These are phyloP conservation scores for Lyophyllum shimeji DNA, from an alignment of 768 basidiomycete species.

Conservation along the genomic window DNA sequence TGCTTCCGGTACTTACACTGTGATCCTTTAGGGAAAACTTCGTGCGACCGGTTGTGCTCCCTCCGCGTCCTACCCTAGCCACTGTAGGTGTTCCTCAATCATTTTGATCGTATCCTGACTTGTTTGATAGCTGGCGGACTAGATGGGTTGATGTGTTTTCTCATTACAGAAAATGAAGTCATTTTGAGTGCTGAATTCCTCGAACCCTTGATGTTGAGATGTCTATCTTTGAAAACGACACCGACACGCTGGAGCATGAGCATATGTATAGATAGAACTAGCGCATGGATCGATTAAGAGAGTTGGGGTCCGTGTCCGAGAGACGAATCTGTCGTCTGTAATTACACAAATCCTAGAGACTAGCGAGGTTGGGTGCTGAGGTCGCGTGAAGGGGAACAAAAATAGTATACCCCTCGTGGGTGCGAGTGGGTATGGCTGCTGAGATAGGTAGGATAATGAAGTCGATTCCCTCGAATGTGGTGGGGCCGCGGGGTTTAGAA, in stretches of 20 bases:
- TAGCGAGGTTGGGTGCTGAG: constrained; percentile 1
- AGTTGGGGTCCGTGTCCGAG: constrained; percentile 7
- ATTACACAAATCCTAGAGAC: constrained; percentile 15
- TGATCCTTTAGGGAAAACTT: constrained; percentile 55
- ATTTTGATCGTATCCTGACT: constrained; percentile 6
- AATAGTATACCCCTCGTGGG: constrained; percentile 22
- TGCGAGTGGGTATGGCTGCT: constrained; percentile 14
- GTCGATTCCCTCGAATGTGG: constrained; percentile 15
- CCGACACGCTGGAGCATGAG: constrained; percentile 2
- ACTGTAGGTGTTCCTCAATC: constrained; percentile 27
- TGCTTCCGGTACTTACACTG: constrained; percentile 13
- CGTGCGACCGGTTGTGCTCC: constrained; percentile 66
- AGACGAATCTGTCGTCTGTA: constrained; percentile 15
- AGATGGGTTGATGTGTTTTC: constrained; percentile 6
- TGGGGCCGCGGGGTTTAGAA: constrained; percentile 48
- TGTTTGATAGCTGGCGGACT: constrained; percentile 22
- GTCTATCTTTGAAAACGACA: background rate
- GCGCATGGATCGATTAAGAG: constrained; percentile 11
- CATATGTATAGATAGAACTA: constrained; percentile 11
- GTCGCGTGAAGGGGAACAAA: constrained; percentile 10
- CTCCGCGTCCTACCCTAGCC: constrained; percentile 42
- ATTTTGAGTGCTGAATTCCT: background rate
- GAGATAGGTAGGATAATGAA: constrained; percentile 13
- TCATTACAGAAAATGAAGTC: constrained; percentile 22
- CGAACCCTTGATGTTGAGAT: constrained; percentile 5